Evolutionary conservation across 805 yeast species (phyloP).

Genomic region (Cyberlindnera petersonii): DNA sequence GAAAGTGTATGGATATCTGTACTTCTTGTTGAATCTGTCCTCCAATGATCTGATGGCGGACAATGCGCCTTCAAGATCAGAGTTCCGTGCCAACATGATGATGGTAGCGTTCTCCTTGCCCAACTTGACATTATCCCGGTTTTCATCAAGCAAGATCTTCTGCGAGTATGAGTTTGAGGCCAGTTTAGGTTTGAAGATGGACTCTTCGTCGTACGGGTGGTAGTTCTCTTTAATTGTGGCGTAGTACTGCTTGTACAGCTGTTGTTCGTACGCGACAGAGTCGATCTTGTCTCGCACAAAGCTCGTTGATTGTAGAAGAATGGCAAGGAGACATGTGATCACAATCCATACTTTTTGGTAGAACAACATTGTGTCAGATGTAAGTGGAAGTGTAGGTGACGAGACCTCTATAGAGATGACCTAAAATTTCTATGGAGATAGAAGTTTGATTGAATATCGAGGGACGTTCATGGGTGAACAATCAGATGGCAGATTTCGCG

Average conservation of each 20-base stretch:
- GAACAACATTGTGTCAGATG: slow-evolving; percentile 21
- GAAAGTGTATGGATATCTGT: slow-evolving; percentile 75
- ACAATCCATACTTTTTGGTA: slow-evolving; percentile 28
- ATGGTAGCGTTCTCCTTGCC: slow-evolving; percentile 80
- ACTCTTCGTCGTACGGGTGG: slow-evolving; percentile 22
- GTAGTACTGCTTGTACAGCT: slow-evolving; percentile 13
- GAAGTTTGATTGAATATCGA: too few relatives aligned
- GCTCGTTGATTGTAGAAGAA: slow-evolving; percentile 19
- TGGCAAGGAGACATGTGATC: slow-evolving; percentile 21
- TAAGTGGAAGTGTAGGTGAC: too few relatives aligned
- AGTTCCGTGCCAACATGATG: slow-evolving; percentile 82
- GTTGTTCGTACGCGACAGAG: slow-evolving; percentile 19
- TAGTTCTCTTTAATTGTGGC: slow-evolving; percentile 22
- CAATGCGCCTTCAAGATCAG: slow-evolving; percentile 72
- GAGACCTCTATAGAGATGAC: not conserved
- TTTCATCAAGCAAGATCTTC: slow-evolving; percentile 27
- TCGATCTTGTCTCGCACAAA: slow-evolving; percentile 22
- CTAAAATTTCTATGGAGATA: too few relatives aligned
- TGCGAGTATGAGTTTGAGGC: slow-evolving; percentile 38
- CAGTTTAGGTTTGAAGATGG: slow-evolving; percentile 30
- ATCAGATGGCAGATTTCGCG: too few relatives aligned
- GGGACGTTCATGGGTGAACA: too few relatives aligned
- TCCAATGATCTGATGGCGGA: slow-evolving; percentile 73
- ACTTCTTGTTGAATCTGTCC: slow-evolving; percentile 65
- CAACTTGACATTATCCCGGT: slow-evolving; percentile 33